Base-by-base conservation (phyloP, 441 rosid species). In the Gossypium davidsonii region DNA sequence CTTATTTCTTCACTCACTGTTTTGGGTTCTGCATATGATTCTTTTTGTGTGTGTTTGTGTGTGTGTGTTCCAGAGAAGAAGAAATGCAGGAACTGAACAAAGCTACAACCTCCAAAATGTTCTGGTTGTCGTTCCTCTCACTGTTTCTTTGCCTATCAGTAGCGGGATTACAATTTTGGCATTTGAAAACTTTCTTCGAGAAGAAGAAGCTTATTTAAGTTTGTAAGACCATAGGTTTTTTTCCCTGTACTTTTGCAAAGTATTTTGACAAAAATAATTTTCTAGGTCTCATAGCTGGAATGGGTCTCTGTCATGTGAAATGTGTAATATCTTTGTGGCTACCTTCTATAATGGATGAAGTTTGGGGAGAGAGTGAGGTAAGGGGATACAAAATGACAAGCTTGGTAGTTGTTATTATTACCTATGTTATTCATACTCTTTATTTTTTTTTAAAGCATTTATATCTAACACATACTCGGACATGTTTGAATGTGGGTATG, bases 131-230 rank as follows among this genome's bases (percentile, higher is more conserved):
- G 71, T 74, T 85, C 3, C 49, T 90, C 56, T 88, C 92, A 2
- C 84, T 90, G 15, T 67, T 74, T 23, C 81, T 88, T 62, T 87
- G 89, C 83, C 72, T 85, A 46, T 80, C 92, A 0, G 92, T 90
- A 11, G 90, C 90, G 0, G 91, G 88, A 21, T 15, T 90, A 81
- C 92, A 90, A 37, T 77, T 83, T 21, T 90, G 91, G 92, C 91
- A 90, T 78, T 80, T 90, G 83, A 88, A 88, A 81, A 82, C 79
- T 52, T 90, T 90, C 83, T 90, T 88, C 65, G 75, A 90, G 88
- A 90, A 88, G 65, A 90, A 90, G 86, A 88, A 90, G 80, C 80
- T 90, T 68, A 85, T 90, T 64, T 90, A 75, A 80, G 53, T 70
- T 48, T 55, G 6, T 34, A 20, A 5, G 17, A 23, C 34, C 4